Conservation (phyloP, 2,329 filamentous ascomycete species). For the Microsporum ferrugineum region DNA sequence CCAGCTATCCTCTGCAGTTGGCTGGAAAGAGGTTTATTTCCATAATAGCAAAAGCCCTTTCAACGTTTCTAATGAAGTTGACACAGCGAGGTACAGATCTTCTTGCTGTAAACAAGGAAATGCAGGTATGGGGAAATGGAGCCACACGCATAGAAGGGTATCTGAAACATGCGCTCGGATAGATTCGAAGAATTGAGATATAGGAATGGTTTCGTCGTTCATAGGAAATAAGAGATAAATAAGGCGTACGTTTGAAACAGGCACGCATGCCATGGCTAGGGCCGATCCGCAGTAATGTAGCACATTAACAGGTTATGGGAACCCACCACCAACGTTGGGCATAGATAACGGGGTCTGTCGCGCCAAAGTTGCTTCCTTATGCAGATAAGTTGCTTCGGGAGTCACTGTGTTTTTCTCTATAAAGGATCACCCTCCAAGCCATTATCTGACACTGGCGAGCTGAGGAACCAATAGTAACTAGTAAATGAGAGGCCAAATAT, state of each 20-base stretch:
- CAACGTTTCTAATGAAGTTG: neutral
- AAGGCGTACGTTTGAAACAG: neutral
- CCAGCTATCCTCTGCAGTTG: neutral
- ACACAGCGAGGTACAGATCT: constrained; percentile 1
- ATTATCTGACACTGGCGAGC: neutral
- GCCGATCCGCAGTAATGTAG: neutral
- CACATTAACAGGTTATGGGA: neutral
- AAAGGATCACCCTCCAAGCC: neutral
- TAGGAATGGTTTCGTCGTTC: neutral
- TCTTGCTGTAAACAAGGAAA: constrained; percentile 1
- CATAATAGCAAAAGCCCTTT: neutral
- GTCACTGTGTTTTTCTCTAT: neutral
- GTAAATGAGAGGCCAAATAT: neutral
- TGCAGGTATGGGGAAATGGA: neutral
- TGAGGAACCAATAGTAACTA: neutral
- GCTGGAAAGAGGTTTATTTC: neutral
- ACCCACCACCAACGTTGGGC: neutral
- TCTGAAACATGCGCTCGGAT: neutral
- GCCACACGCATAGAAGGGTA: neutral
- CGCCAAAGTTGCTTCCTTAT: neutral
- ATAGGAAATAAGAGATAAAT: neutral
- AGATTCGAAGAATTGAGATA: neutral
- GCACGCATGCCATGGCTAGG: neutral
- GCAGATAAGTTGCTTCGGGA: neutral
- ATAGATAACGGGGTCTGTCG: neutral